Base-by-base conservation (phyloP, 2,329 filamentous ascomycete species). In the Ophiocordyceps australis region DNA sequence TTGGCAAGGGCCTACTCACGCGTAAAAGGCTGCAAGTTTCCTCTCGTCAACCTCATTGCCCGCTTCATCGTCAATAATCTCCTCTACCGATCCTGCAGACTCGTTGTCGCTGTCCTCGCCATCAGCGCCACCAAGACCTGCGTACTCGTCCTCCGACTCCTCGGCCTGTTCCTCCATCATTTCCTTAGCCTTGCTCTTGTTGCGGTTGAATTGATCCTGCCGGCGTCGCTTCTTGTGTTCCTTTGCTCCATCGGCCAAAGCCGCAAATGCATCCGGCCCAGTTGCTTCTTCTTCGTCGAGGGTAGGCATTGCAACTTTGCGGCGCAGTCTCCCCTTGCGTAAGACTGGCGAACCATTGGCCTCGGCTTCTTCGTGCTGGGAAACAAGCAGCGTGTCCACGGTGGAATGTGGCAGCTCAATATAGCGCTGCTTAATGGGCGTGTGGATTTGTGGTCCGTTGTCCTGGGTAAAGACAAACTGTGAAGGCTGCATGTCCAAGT, bases 101-200 rank as follows among this genome's bases (percentile, higher is more conserved):
- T 75, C 77, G 31, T 80, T 68, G 30, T 83, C 78, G 28, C 74
- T 75, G 35, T 86, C 81, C 37, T 95, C 86, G 32, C 86, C 85
- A 48, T 85, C 86, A 9, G 61, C 76, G 34, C 89, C 89, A 37
- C 89, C 89, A 8, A 98, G 61, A 5, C 89, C 89, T 20, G 85
- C 86, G 46, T 95, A 98, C 49, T 98, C 89, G 45, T 98, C 89
- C 45, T 98, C 91, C 0, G 89, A 98, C 52, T 98, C 89, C 40
- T 93, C 81, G 32, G 89, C 86, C 45, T 92, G 83, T 37, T 94
- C 89, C 36, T 95, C 70, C 20, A 98, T 63, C 65, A 93, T 79
- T 14, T 76, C 74, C 41, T 74, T 83, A 1, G 85, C 86, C 43
- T 79, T 74, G 53, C 81, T 91, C 46, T 77, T 85, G 50, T 82